A percentile compares a stretch with the other conserved stretches of the same genome.
These are phyloP conservation scores for Ogataea dorogensis DNA, from an alignment of 805 yeast species.

Conservation along the genomic window DNA sequence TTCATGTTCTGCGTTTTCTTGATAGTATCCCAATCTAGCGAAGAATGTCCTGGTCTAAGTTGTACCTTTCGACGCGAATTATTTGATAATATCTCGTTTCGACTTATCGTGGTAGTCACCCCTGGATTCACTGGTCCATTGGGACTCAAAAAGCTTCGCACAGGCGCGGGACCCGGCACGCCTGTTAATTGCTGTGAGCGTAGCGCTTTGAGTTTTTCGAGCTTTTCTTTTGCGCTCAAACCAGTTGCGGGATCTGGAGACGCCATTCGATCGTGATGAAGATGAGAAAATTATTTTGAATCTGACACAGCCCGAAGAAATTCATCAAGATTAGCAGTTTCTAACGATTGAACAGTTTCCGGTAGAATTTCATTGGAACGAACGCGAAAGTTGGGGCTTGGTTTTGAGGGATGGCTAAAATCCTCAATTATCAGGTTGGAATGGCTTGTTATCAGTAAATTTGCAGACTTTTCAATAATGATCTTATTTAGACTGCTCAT, in stretches of 20 bases:
- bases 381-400: conserved; percentile 20
- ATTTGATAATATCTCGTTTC: conserved; percentile 8
- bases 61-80: conserved; percentile 51
- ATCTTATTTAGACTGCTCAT: conserved; percentile 18
- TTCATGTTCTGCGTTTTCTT: conserved; percentile 51
- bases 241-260: conserved; percentile 1
- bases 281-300: conserved; percentile 4
- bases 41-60: conserved; percentile 77
- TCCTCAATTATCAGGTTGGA: conserved; percentile 27
- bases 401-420: conserved; percentile 26
- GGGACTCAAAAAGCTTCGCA: conserved; percentile 16
- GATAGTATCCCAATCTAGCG: conserved; percentile 78
- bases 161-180: conserved; percentile 7
- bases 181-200: conserved; percentile 10
- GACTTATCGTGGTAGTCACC: neutral
- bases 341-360: neutral
- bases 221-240: conserved; percentile 9
- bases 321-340: neutral
- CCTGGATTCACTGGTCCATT: conserved; percentile 10
- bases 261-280: conserved; percentile 3
- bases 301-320: conserved; percentile 11
- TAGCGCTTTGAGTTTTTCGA: conserved; percentile 11
- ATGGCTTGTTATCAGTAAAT: conserved; percentile 14
- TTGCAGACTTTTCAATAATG: conserved; percentile 27
- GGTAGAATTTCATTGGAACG: no score